These are phyloP conservation scores for Xylariales sp. DNA, from an alignment of 2,329 filamentous ascomycete species.

Conservation along the genomic window DNA sequence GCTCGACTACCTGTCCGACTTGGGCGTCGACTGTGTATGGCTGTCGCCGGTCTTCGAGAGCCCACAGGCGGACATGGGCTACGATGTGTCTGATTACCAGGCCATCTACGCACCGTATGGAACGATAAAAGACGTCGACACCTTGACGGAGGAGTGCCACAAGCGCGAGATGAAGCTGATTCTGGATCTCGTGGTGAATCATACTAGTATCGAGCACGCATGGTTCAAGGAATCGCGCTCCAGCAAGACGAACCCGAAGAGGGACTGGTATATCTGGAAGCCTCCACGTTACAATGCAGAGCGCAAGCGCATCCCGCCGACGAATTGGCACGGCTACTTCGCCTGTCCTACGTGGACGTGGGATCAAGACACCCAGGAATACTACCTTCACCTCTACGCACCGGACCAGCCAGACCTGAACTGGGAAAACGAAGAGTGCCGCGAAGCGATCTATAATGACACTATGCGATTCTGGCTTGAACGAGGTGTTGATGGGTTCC, in stretches of 20 bases:
- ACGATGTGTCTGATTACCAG: slow-evolving; percentile 67
- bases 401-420: slow-evolving; percentile 72
- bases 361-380: slow-evolving; percentile 46
- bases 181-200: slow-evolving; percentile 70
- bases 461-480: slow-evolving; percentile 73
- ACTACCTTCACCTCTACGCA: slow-evolving; percentile 59
- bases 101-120: slow-evolving; percentile 63
- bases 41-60: slow-evolving; percentile 47
- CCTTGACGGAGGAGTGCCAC: slow-evolving; percentile 56
- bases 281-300: slow-evolving; percentile 47
- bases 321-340: slow-evolving; percentile 49
- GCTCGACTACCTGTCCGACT: slow-evolving; percentile 57
- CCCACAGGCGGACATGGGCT: slow-evolving; percentile 66
- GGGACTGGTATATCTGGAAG: slow-evolving; percentile 65
- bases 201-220: slow-evolving; percentile 52
- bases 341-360: slow-evolving; percentile 47
- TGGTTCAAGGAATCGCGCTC: slow-evolving; percentile 55
- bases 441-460: slow-evolving; percentile 60
- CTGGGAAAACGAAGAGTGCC: slow-evolving; percentile 65
- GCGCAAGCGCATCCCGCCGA: slow-evolving; percentile 54
- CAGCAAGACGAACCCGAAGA: slow-evolving; percentile 44
- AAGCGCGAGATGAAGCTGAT: slow-evolving; percentile 60
- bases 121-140: slow-evolving; percentile 61
- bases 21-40: slow-evolving; percentile 62
- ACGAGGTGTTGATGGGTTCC: slow-evolving; percentile 59